These are phyloP conservation scores for Alternaria dauci DNA, from an alignment of 2,329 filamentous ascomycete species.

Conservation along the genomic window DNA sequence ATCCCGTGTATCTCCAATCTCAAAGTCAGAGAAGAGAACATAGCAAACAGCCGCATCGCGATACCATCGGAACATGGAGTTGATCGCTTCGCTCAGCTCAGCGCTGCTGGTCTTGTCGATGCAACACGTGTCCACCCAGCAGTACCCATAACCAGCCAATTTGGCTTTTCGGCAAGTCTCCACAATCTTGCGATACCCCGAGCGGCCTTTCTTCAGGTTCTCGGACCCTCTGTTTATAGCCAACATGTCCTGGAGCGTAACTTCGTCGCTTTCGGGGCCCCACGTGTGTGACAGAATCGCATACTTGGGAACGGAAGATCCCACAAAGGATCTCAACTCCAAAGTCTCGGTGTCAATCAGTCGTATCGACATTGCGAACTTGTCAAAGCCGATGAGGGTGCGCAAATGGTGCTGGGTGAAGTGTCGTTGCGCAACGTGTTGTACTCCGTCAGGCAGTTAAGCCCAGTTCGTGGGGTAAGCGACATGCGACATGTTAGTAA, in stretches of 20 bases:
- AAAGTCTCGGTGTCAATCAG: background rate
- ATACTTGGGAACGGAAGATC: background rate
- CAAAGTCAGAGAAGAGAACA: background rate
- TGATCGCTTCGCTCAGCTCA: background rate
- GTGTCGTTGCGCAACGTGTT: background rate
- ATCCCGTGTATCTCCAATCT: background rate
- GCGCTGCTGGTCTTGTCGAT: background rate
- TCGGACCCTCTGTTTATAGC: background rate
- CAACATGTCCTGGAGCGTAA: background rate
- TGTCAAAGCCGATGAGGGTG: background rate
- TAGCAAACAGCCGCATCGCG: background rate
- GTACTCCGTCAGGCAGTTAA: background rate
- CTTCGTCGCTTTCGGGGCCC: background rate
- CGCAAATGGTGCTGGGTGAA: background rate
- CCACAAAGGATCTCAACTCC: background rate
- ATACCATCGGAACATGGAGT: background rate
- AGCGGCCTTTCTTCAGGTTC: background rate
- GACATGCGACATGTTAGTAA: background rate
- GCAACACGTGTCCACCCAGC: background rate
- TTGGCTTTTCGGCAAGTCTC: background rate
- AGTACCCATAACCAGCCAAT: background rate
- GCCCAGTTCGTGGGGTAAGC: background rate
- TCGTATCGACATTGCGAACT: background rate
- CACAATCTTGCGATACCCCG: background rate
- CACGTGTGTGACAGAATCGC: background rate